phyloP scores from a whole-genome alignment of 1,284 basidiomycete species.

The Irpex sp. region DNA sequence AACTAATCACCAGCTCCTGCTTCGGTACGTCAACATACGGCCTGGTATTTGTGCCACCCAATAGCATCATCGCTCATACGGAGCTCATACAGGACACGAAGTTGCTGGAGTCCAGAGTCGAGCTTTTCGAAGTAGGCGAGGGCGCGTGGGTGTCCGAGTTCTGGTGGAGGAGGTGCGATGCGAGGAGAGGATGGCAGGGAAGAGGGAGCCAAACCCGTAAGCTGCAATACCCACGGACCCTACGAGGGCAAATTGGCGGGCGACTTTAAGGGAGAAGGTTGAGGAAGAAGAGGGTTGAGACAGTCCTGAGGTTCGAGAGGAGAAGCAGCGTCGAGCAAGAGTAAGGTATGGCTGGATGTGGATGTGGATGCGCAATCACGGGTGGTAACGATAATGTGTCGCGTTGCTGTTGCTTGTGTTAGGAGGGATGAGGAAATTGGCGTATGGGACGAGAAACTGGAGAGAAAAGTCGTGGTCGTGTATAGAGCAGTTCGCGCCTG shows the following conservation, averaged over 20 bases:
- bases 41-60: conserved; percentile 72
- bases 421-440: too few relatives aligned
- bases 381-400: too few relatives aligned
- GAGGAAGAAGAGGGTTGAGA: too few relatives aligned
- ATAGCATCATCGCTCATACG: conserved; percentile 45
- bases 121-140: conserved; percentile 53
- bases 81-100: conserved; percentile 55
- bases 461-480: too few relatives aligned
- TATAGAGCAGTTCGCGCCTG: too few relatives aligned
- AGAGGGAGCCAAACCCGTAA: conserved; percentile 55
- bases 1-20: conserved; percentile 67
- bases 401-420: too few relatives aligned
- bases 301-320: too few relatives aligned
- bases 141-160: conserved; percentile 62
- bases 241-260: conserved; percentile 14
- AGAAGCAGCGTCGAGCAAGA: too few relatives aligned
- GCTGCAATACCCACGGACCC: conserved; percentile 21
- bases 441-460: too few relatives aligned
- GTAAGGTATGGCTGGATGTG: too few relatives aligned
- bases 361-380: too few relatives aligned
- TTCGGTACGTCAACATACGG: conserved; percentile 71
- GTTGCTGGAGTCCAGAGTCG: conserved; percentile 71
- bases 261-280: background rate
- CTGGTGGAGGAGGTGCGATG: conserved; percentile 66
- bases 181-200: conserved; percentile 63